Conservation (phyloP, 192 early-diverging fungal genomes). For the Geranomyces michiganensis region DNA sequence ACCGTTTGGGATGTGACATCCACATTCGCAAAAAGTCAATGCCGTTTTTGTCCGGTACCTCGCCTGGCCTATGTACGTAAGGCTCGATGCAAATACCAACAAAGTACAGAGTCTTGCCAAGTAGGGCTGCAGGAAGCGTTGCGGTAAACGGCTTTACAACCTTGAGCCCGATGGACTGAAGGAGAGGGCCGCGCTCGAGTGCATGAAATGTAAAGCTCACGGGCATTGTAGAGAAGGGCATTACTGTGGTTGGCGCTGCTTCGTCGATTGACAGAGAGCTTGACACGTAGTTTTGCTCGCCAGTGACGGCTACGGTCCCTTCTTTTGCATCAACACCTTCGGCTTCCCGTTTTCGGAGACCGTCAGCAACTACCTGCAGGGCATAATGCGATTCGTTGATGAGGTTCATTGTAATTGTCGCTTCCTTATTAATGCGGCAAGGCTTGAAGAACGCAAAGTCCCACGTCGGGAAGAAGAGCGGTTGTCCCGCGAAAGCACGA, state of each 20-base stretch:
- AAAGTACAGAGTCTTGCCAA: constrained; percentile 41
- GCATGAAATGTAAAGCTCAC: constrained; percentile 53
- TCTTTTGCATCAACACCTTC: background rate
- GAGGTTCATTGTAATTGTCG: constrained; percentile 38
- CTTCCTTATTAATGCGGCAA: constrained; percentile 38
- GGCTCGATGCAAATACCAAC: constrained; percentile 63
- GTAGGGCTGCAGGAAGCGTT: constrained; percentile 34
- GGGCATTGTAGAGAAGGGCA: constrained; percentile 42
- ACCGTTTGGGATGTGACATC: constrained; percentile 59
- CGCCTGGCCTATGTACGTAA: constrained; percentile 42
- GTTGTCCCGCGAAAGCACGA: constrained; percentile 57
- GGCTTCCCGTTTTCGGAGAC: constrained; percentile 7
- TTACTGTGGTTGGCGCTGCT: constrained; percentile 27
- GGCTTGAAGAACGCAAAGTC: constrained; percentile 60
- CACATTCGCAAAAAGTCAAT: constrained; percentile 57
- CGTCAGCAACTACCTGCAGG: constrained; percentile 38
- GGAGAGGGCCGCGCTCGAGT: constrained; percentile 43
- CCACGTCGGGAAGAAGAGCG: constrained; percentile 57
- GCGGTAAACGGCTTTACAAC: constrained; percentile 42
- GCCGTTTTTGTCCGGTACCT: constrained; percentile 55
- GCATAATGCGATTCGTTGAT: constrained; percentile 64
- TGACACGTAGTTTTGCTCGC: constrained; percentile 27
- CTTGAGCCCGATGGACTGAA: constrained; percentile 40
- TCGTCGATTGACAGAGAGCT: constrained; percentile 36
- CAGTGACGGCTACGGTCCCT: background rate